Evolutionary conservation across 208 protist genomes (phyloP).

Genomic region (Trypanosoma grayi): DNA sequence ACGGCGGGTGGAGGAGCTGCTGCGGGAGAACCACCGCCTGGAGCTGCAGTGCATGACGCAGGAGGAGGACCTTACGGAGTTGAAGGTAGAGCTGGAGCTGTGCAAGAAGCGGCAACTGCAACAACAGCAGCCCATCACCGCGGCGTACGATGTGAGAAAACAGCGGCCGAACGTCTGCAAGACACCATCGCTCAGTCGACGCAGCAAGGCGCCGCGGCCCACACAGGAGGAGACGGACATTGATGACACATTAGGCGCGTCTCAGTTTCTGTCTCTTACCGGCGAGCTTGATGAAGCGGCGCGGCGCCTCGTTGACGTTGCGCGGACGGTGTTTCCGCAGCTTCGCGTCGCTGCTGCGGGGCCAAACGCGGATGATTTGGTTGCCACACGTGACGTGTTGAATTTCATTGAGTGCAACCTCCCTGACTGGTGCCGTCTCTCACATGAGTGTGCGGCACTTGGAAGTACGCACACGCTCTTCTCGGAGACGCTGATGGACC

Average conservation of each 20-base stretch:
- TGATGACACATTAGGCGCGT: background rate
- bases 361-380: background rate
- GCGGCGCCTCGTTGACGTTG: background rate
- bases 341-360: background rate
- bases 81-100: background rate
- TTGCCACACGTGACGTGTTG: background rate
- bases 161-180: background rate
- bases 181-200: conserved; percentile 5
- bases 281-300: background rate
- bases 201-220: background rate
- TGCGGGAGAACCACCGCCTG: conserved; percentile 26
- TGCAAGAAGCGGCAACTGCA: background rate
- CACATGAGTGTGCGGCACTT: background rate
- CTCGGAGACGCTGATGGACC: background rate
- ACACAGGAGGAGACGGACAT: background rate
- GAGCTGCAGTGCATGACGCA: conserved; percentile 25
- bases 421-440: background rate
- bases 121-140: background rate
- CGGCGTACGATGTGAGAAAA: background rate
- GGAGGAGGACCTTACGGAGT: conserved; percentile 15
- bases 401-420: conserved; percentile 4
- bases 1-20: conserved; percentile 24
- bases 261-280: background rate
- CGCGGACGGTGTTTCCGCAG: conserved; percentile 7
- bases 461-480: background rate